phyloP scores from a whole-genome alignment of 2,329 filamentous ascomycete genomes.

The Bipolaris zeicola region DNA sequence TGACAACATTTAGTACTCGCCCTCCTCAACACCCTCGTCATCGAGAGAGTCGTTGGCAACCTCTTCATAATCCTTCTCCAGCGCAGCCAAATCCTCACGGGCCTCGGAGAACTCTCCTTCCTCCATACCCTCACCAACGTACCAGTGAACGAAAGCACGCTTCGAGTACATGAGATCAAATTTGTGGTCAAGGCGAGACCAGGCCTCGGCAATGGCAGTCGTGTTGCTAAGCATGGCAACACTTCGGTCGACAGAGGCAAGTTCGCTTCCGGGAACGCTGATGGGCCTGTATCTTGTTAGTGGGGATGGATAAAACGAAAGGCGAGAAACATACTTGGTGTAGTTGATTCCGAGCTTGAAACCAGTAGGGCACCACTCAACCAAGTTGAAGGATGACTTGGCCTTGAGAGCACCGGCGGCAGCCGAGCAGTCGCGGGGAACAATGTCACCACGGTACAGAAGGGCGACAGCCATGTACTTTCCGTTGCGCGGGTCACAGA shows the following conservation, averaged over 20 bases:
- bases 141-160: constrained; percentile 78
- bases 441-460: constrained; percentile 73
- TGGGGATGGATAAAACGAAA: background rate
- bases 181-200: constrained; percentile 74
- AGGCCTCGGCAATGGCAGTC: constrained; percentile 74
- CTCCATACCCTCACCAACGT: constrained; percentile 90
- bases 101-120: constrained; percentile 89
- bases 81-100: constrained; percentile 80
- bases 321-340: constrained; percentile 54
- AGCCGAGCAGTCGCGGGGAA: constrained; percentile 71
- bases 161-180: constrained; percentile 81
- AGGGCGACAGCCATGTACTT: constrained; percentile 79
- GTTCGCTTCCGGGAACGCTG: constrained; percentile 93
- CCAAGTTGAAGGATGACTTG: constrained; percentile 73
- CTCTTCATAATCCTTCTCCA: constrained; percentile 88
- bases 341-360: constrained; percentile 80
- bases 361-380: constrained; percentile 76
- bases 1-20: constrained; percentile 47
- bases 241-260: constrained; percentile 96
- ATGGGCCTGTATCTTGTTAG: constrained; percentile 71
- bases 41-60: constrained; percentile 72
- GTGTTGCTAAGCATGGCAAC: constrained; percentile 82
- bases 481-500: constrained; percentile 74
- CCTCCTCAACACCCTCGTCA: constrained; percentile 63
- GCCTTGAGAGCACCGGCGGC: constrained; percentile 72